A percentile compares a stretch with the other conserved stretches of the same genome.
phyloP scores from a whole-genome alignment of 495 filamentous ascomycete species.

The Lophium mytilinum region DNA sequence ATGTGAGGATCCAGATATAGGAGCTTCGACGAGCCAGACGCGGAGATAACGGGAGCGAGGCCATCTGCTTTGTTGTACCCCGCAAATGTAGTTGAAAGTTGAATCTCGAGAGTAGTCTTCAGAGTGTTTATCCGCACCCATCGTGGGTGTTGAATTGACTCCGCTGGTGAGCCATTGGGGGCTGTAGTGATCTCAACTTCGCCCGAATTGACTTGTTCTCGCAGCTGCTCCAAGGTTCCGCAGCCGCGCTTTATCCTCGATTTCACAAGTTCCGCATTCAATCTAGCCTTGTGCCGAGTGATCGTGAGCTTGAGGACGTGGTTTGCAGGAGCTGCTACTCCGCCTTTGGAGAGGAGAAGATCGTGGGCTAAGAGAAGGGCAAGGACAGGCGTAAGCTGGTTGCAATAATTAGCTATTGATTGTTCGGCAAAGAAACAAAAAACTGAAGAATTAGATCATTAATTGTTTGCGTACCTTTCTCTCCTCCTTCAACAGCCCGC shows the following conservation, averaged over 20 bases:
- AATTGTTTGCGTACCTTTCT: constrained; percentile 55
- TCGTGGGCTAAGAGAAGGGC: constrained; percentile 82
- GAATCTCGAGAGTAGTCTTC: constrained; percentile 57
- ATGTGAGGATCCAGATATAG: constrained; percentile 66
- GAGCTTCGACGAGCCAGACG: constrained; percentile 26
- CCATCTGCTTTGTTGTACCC: constrained; percentile 44
- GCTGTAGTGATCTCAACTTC: background rate
- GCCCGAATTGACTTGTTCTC: constrained; percentile 44
- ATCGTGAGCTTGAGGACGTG: constrained; percentile 71
- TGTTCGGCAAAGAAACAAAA: background rate
- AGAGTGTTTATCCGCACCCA: constrained; percentile 87
- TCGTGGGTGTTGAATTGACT: constrained; percentile 50
- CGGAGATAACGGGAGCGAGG: constrained; percentile 39
- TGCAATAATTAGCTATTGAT: constrained; percentile 18
- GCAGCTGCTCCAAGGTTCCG: constrained; percentile 54
- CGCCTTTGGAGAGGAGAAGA: constrained; percentile 67
- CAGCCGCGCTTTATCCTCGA: constrained; percentile 64
- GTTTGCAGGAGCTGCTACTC: constrained; percentile 65
- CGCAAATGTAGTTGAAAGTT: constrained; percentile 60
- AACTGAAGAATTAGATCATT: background rate
- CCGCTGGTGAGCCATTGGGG: background rate
- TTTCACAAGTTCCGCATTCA: constrained; percentile 74
- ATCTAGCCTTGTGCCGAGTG: constrained; percentile 69
- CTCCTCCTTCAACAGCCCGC: constrained; percentile 48
- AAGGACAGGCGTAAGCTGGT: constrained; percentile 69